phyloP scores from a whole-genome alignment of 2,329 filamentous ascomycete genomes.

The Tolypocladium inflatum region DNA sequence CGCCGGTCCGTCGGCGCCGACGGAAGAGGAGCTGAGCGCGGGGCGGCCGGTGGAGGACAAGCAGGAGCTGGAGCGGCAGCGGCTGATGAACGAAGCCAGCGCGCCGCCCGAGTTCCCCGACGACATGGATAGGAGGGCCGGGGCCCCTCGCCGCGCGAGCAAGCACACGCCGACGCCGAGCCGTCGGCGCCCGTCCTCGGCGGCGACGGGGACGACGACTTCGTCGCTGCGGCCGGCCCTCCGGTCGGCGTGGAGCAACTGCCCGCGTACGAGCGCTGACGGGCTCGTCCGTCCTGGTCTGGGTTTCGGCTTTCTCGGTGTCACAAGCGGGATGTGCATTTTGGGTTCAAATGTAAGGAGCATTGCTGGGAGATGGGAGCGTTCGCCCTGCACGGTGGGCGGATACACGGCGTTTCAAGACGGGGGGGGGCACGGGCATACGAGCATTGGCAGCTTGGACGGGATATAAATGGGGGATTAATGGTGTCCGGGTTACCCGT shows the following conservation, averaged over 20 bases:
- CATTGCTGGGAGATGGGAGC: background rate
- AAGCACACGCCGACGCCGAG: slow-evolving; percentile 15
- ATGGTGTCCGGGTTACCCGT: too few relatives aligned
- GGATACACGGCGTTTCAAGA: background rate
- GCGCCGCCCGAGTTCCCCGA: slow-evolving; percentile 50
- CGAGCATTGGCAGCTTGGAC: background rate
- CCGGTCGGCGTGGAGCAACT: slow-evolving; percentile 21
- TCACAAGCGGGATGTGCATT: background rate
- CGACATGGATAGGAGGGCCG: slow-evolving; percentile 32
- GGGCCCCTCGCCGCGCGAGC: slow-evolving; percentile 18
- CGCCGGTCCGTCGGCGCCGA: slow-evolving; percentile 31
- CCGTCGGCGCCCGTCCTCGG: slow-evolving; percentile 50
- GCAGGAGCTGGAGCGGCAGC: slow-evolving; percentile 60
- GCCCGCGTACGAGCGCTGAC: slow-evolving; percentile 29
- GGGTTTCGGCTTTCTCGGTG: background rate
- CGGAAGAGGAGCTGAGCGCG: slow-evolving; percentile 31
- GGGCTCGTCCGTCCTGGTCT: background rate
- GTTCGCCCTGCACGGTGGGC: background rate
- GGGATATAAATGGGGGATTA: background rate
- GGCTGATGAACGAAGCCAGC: slow-evolving; percentile 55
- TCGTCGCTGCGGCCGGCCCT: slow-evolving; percentile 15
- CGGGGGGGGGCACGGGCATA: too few relatives aligned
- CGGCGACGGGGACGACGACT: slow-evolving; percentile 44
- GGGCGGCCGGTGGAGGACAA: slow-evolving; percentile 54
- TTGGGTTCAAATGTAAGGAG: background rate